phyloP scores from a whole-genome alignment of 106 monocot species.

The Cymbidium sinense region DNA sequence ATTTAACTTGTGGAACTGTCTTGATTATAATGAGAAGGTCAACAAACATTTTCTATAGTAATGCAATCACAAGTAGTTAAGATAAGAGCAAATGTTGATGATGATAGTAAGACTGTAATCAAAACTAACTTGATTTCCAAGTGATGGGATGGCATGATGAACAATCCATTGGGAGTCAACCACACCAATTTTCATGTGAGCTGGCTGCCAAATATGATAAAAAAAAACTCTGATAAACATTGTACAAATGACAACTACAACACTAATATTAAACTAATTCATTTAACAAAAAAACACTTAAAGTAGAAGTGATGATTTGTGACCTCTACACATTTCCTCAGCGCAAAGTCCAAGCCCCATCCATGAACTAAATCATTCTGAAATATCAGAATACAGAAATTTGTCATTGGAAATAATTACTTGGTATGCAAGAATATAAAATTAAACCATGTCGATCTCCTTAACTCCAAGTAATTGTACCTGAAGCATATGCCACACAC shows the following conservation, averaged over 20 bases:
- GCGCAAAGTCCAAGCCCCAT: slow-evolving; percentile 64
- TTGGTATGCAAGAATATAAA: background rate
- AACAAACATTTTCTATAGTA: too few species aligned
- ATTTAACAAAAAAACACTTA: background rate
- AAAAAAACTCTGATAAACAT: background rate
- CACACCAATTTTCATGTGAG: slow-evolving; percentile 64
- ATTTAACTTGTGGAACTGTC: too few species aligned
- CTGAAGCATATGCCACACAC: slow-evolving; percentile 73
- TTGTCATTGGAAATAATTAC: background rate
- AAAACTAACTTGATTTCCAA: slow-evolving; percentile 54
- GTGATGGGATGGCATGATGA: slow-evolving; percentile 62
- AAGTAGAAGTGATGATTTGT: background rate
- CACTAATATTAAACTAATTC: background rate
- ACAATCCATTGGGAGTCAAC: slow-evolving; percentile 69
- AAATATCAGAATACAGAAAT: background rate
- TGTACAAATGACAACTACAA: background rate
- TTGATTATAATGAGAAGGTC: too few species aligned
- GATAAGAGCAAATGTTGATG: background rate
- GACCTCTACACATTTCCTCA: slow-evolving; percentile 62
- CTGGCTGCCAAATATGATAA: slow-evolving; percentile 25
- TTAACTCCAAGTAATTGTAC: slow-evolving; percentile 8
- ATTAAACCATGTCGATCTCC: background rate
- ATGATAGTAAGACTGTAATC: background rate
- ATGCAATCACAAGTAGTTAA: background rate
- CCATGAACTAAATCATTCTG: slow-evolving; percentile 75